Base-by-base conservation (phyloP, 495 filamentous ascomycete species). In the Xeromyces bisporus region DNA sequence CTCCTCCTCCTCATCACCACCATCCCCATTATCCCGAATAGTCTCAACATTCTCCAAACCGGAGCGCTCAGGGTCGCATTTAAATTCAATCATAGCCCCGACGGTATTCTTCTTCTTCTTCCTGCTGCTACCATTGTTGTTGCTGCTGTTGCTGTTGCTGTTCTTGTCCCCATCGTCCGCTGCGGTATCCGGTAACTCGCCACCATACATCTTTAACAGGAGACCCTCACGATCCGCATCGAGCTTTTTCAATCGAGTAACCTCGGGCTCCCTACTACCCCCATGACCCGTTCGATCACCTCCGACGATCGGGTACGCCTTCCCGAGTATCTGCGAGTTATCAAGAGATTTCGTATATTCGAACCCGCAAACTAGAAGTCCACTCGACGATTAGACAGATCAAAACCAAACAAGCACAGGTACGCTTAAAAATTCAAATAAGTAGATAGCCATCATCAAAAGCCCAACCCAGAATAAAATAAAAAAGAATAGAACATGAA, bases 331-430 rank as follows among this genome's bases (percentile, higher is more conserved):
- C 17, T 62, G 53, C 8, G 39, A 58, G 29, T 55, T 55, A 35
- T 65, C 62, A 28, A 47, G 40, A 4, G 44, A 31, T 18, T 55
- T 54, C 29, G 61, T 66, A 18, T 66, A 38, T 31, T 73, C 57
- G 46, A 92, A 80, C 11, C 64, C 85, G 56, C 87, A 94, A n/a
- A 87, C 83, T 85, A 30, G 23, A 18, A 26, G 9, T n/a, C n/a
- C n/a, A n/a, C n/a, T n/a, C n/a, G n/a, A n/a, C n/a, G n/a, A n/a
- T n/a, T n/a, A n/a, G n/a, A n/a, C n/a, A n/a, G n/a, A n/a, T n/a
- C n/a, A n/a, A n/a, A n/a, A n/a, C n/a, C n/a, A n/a, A n/a, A n/a
- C n/a, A n/a, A n/a, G n/a, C n/a, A n/a, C n/a, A n/a, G n/a, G n/a
- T n/a, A n/a, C n/a, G n/a, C n/a, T n/a, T n/a, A n/a, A n/a, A n/a